Base-by-base conservation (phyloP, 371 early-diverging fungal genomes). In the Actinomortierella wolfii region DNA sequence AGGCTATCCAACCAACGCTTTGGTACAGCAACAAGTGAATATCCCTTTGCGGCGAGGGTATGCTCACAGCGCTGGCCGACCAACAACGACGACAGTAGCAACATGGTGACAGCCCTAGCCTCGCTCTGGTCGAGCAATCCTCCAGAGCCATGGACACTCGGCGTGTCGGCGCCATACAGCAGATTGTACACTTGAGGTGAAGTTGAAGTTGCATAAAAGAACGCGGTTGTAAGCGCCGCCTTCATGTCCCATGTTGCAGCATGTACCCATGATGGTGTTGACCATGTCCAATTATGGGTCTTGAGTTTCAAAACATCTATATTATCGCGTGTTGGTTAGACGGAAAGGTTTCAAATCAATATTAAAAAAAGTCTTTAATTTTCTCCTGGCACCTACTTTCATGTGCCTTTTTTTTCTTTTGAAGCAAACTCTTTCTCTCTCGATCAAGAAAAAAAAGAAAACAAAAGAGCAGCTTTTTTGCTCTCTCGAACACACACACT, bases 181-280 rank as follows among this genome's bases (percentile, higher is more conserved):
- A 66, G 41, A 1, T 23, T 17, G 14, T 62, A 54, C 5, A 66
- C 54, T 25, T 73, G 73, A 1, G 67, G 67, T 5, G 73, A 73
- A 14, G 73, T 73, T 20, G 73, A 73, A 3, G 73, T 51, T 20
- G 73, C 67, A 18, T 73, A 73, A 34, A 73, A 73, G 41, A 67
- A 56, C 21, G 73, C 55, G 29, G 59, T 62, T 46, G 66, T n/a
- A 1, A 73, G 23, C 5, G 73, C 59, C 0, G 73, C 67, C 60
- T 73, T 73, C 73, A 73, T 73, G 34, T 73, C 73, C 47, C 55
- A 73, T 5, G 67, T 66, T 17, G 64, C 67, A 13, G 62, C 39
- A 26, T 47, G 62, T 21, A 53, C 50, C 40, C 59, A 73, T 13
- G 67, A 26, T 1, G 73, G 66, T 3, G 73, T 66, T 11, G 59